Evolutionary conservation across 164 flowering plant species (phyloP), one percentile per base, ranked within the genome.

Genomic region (Taxillus chinensis): DNA sequence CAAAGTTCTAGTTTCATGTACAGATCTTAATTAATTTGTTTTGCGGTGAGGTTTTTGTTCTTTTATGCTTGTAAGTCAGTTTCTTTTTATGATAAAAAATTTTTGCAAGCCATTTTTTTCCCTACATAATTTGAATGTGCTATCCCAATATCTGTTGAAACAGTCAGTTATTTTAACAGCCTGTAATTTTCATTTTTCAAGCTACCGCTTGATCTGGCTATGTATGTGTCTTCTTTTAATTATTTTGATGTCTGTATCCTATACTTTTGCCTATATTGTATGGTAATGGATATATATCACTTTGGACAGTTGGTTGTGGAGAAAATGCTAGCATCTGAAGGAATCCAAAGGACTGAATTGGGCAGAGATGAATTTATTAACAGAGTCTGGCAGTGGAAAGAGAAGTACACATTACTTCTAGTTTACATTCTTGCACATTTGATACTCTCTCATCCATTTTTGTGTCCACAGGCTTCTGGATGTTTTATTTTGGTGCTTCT

Each of bases 371-470:
- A 89, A 74, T 92, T 92, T 68, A 77, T 80, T 61, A 77, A 73
- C 41, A 72, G 90, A 76, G 98, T 92, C 61, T 92, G 95, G 98
- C 84, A 89, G 74, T 92, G 98, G 98, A 92, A 92, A 76, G 91
- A 86, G 73, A 89, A 89, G 98, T 92, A 84, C 68, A 67, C 27
- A 46, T 10, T 55, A n/a, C 66, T 14, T 64, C 55, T 39, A 11
- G 2, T 59, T 10, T 41, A 43, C 16, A 45, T 60, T 57, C 38
- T 8, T 64, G 57, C 27, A 43, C 5, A 3, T 61, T 45, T 48
- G 41, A 39, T 10, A 8, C 51, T 48, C 12, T 10, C 51, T 11
- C 4, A 14, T 48, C 51, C 12, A 3, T 48, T 48, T 48, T 11
- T 48, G 46, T 48, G 13, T 8, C 13, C 51, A 48, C 1, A 2